Base-by-base conservation (phyloP, 2,329 filamentous ascomycete species). In the Blumeriella jaapii region DNA sequence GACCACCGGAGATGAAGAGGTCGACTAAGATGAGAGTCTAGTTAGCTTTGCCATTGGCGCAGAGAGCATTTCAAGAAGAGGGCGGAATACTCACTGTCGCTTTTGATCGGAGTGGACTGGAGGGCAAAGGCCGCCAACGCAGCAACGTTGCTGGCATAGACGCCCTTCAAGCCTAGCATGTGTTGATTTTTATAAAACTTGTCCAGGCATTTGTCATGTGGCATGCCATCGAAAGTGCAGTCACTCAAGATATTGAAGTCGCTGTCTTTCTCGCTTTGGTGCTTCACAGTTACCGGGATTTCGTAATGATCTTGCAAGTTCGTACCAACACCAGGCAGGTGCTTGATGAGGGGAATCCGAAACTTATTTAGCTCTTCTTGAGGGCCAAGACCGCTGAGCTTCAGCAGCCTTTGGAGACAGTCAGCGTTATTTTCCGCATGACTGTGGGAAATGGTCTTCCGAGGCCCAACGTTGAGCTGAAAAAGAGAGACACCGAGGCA, bases 281-380 rank as follows among this genome's bases (percentile, higher is more conserved):
- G 45, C 6, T 65, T 58, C 20, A 61, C 66, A 22, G 64, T 53
- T 15, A 68, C 55, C 11, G 57, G 55, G 31, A 67, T 61, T 50
- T 68, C 68, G 50, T 69, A 69, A 38, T 68, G 36, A 66, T 64
- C 46, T 67, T 70, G 63, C 2, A 77, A 58, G 54, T 78, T 77
- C 17, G 60, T 63, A 23, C 74, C 76, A n/a, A 82, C 74, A 6
- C 81, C 74, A 0, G 73, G 74, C 1, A 75, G 61, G 48, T 79
- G 63, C 3, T 36, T 71, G 20, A 76, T 46, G 2, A 74, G 59
- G 2, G 61, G 54, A 41, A 78, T 75, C 22, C 58, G 52, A 45
- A 68, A 49, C 20, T 44, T 44, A 15, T 49, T 13, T 4, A 65
- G 55, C 48, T 64, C 60, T 1, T 40, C 51, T 9, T 42, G 48